phyloP scores from a whole-genome alignment of 805 yeast genomes.

The Clavispora phyllophila region DNA sequence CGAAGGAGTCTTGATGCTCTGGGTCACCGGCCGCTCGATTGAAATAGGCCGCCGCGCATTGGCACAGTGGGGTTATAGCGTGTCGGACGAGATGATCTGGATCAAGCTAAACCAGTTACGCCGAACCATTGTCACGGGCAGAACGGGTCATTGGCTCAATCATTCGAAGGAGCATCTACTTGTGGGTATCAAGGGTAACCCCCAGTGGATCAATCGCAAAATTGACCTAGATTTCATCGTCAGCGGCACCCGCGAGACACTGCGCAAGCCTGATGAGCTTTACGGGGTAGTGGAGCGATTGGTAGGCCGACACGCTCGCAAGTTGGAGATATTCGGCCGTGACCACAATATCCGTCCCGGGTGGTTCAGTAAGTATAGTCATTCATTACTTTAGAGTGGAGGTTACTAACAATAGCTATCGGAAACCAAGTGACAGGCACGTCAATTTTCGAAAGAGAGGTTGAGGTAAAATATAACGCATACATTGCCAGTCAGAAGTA shows the following conservation, averaged over 20 bases:
- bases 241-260: conserved; percentile 80
- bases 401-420: conserved; percentile 38
- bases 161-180: conserved; percentile 90
- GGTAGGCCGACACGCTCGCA: conserved; percentile 72
- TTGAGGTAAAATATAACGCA: conserved; percentile 33
- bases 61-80: conserved; percentile 74
- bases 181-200: conserved; percentile 80
- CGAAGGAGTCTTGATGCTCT: conserved; percentile 76
- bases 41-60: conserved; percentile 81
- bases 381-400: neutral
- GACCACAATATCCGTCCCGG: conserved; percentile 83
- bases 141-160: conserved; percentile 96
- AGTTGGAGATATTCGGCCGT: conserved; percentile 85
- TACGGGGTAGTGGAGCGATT: conserved; percentile 82
- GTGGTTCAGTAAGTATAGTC: conserved; percentile 57
- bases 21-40: conserved; percentile 95
- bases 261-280: conserved; percentile 85
- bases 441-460: conserved; percentile 54
- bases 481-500: neutral
- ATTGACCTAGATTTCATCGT: conserved; percentile 76
- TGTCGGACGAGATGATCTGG: conserved; percentile 83
- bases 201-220: conserved; percentile 61
- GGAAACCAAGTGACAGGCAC: conserved; percentile 73
- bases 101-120: conserved; percentile 82
- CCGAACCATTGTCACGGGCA: conserved; percentile 87